Base-by-base conservation (phyloP, 139 green algal species). In the Diplosphaera chodatii region DNA sequence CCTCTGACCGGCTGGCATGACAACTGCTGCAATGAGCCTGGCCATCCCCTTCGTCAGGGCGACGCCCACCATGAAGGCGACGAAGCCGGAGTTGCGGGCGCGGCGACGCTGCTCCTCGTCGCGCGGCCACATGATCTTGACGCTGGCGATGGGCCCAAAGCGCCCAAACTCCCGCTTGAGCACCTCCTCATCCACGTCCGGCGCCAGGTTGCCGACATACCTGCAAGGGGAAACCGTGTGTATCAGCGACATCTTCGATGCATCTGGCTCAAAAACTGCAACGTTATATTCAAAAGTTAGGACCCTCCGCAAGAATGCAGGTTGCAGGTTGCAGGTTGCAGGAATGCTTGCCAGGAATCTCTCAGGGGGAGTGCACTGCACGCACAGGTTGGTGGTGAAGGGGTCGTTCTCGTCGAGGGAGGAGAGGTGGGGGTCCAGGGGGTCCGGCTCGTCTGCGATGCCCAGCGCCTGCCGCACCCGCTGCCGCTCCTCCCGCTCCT, bases 121-220 rank as follows among this genome's bases (percentile, higher is more conserved):
- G 21, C 94, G 82, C 4, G 94, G 94, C 94, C 94, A 99, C 93
- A 98, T 97, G 56, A 98, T 89, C 82, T 98, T 98, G 30, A 98
- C 91, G 66, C 86, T 94, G 55, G 83, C 92, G 13, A 98, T 90
- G 31, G 87, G 77, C 0, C 93, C 93, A 85, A 96, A 98, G 23
- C 87, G 81, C 1, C 87, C 90, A 87, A 98, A 98, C 77, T 96
- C 93, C 18, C 81, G 78, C 72, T 91, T 83, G 41, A 97, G 74
- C 13, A 92, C 78, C 64, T 86, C 81, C 72, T 94, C 89, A 70
- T 92, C 85, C 15, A 94, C 80, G 70, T 95, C 87, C 0, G 90
- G 90, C 0, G 91, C 81, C 28, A 98, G 80, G 81, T 98, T 97
- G 64, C 91, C 87, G 20, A 96, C 79, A 69, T 94, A 96, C 18